Evolutionary conservation across 352 stramenopile species (phyloP).

Genomic region (Globisporangium takayamanum): DNA sequence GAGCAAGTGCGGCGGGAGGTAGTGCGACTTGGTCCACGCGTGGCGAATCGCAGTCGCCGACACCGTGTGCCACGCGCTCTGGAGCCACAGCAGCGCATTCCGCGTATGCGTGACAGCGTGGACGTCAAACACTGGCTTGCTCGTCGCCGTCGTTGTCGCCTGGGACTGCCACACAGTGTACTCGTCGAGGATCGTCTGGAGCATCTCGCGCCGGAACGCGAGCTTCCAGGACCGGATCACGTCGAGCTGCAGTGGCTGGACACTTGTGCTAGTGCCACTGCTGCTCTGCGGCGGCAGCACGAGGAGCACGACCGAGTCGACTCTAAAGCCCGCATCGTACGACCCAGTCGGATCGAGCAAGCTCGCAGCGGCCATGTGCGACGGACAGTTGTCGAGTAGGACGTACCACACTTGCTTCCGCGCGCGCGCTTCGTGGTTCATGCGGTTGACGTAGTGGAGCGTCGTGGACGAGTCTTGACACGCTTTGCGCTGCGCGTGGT

Average conservation of each 20-base stretch:
- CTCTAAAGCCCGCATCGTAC: constrained; percentile 51
- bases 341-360: constrained; percentile 50
- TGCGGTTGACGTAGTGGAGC: constrained; percentile 44
- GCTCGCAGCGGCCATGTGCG: constrained; percentile 56
- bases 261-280: constrained; percentile 15
- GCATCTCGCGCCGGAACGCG: constrained; percentile 51
- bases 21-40: constrained; percentile 33
- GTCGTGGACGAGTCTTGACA: constrained; percentile 52
- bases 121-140: constrained; percentile 25
- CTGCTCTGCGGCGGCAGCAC: constrained; percentile 39
- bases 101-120: constrained; percentile 36
- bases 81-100: constrained; percentile 38
- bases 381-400: constrained; percentile 55
- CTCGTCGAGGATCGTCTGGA: constrained; percentile 36
- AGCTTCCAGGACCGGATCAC: constrained; percentile 54
- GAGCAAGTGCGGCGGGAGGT: constrained; percentile 24
- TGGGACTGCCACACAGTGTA: constrained; percentile 11
- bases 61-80: constrained; percentile 36
- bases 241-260: constrained; percentile 57
- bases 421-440: constrained; percentile 49
- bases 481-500: constrained; percentile 32
- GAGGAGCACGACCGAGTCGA: constrained; percentile 59
- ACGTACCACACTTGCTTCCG: constrained; percentile 67
- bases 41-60: constrained; percentile 27
- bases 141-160: not conserved